phyloP scores from a whole-genome alignment of 108 stramenopile genomes.

The Fragilariopsis cylindrus region DNA sequence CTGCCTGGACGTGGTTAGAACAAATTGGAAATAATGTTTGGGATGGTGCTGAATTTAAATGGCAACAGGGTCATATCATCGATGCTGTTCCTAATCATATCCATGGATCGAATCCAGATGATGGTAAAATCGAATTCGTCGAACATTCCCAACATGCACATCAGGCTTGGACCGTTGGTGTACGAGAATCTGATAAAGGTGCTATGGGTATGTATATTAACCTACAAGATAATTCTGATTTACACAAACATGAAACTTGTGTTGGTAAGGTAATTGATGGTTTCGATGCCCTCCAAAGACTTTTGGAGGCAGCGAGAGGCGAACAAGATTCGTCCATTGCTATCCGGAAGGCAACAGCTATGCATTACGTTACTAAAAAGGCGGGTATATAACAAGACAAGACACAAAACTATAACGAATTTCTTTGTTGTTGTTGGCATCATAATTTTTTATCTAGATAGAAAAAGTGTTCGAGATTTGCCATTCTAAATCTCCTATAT shows the following conservation, averaged over 20 bases:
- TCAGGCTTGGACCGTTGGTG: constrained; percentile 50
- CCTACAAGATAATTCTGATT: constrained; percentile 44
- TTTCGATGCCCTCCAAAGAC: constrained; percentile 42
- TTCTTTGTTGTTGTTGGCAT: too few species aligned
- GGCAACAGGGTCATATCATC: constrained; percentile 35
- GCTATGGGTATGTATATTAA: constrained; percentile 44
- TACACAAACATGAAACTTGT: constrained; percentile 48
- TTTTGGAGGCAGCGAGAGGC: constrained; percentile 28
- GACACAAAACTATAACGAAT: too few species aligned
- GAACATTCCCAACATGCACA: constrained; percentile 23
- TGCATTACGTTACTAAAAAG: constrained; percentile 33
- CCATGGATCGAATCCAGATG: not conserved
- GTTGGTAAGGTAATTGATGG: constrained; percentile 56
- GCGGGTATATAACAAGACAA: not conserved
- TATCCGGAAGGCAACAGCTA: constrained; percentile 29
- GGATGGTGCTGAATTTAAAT: constrained; percentile 40
- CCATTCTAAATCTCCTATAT: too few species aligned
- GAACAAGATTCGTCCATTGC: constrained; percentile 5
- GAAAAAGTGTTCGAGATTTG: too few species aligned
- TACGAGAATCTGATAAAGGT: constrained; percentile 22
- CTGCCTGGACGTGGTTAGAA: constrained; percentile 52
- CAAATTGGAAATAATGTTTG: constrained; percentile 48
- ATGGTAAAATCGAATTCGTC: not conserved
- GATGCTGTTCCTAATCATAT: constrained; percentile 5
- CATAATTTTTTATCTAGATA: too few species aligned